These are phyloP conservation scores for Ceratocystis alfenasii DNA, from an alignment of 2,329 filamentous ascomycete genomes.

Conservation along the genomic window DNA sequence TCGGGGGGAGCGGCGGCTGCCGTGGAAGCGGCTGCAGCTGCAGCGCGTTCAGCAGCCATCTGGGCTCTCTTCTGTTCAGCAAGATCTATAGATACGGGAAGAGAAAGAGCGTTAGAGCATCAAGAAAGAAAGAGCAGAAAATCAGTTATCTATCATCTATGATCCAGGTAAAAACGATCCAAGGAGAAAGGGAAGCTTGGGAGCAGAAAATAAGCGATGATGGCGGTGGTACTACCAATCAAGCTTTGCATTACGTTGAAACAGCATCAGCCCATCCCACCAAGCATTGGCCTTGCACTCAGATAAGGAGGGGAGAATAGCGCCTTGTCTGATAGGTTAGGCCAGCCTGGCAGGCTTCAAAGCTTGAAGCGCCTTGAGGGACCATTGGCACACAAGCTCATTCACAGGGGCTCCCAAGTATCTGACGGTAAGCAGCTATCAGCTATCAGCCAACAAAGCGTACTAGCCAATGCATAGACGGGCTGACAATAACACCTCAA, in stretches of 20 bases:
- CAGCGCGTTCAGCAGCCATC: conserved; percentile 19
- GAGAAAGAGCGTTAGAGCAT: conserved; percentile 23
- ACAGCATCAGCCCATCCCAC: neutral
- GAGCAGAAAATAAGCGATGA: neutral
- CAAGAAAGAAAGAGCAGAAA: conserved; percentile 21
- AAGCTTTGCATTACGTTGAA: neutral
- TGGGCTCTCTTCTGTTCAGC: conserved; percentile 14
- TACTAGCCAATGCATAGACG: too few species aligned
- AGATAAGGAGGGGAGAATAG: neutral
- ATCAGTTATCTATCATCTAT: neutral
- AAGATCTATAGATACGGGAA: conserved; percentile 10
- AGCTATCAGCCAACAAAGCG: too few species aligned
- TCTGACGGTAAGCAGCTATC: too few species aligned
- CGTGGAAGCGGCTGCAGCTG: conserved; percentile 8
- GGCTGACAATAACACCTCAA: too few species aligned
- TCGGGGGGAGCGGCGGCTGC: neutral
- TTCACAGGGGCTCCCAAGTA: neutral
- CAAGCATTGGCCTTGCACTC: neutral
- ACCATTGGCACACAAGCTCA: neutral
- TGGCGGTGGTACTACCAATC: neutral
- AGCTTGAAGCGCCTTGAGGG: too few species aligned
- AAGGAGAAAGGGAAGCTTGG: neutral
- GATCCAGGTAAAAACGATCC: neutral
- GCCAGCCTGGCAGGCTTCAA: neutral
- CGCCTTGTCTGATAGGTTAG: neutral